phyloP scores from a whole-genome alignment of 305 asterid species.

The Fraxinus angustifolia region DNA sequence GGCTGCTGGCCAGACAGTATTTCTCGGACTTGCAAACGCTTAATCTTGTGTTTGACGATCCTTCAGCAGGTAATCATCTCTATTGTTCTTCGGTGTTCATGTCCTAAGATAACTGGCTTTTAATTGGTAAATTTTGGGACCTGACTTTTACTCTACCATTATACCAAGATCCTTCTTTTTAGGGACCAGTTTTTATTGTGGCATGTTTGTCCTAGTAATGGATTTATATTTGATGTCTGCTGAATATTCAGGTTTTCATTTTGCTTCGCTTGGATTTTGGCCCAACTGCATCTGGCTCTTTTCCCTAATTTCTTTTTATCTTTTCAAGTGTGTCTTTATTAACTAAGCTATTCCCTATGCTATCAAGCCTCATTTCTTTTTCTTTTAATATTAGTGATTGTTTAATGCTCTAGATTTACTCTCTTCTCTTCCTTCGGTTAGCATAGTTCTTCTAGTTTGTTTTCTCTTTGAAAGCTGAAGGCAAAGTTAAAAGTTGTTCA shows the following conservation, averaged over 20 bases:
- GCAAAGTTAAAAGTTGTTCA: background rate
- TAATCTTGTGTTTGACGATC: conserved; percentile 65
- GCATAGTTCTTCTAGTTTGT: background rate
- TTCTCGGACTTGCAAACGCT: conserved; percentile 74
- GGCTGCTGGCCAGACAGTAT: conserved; percentile 84
- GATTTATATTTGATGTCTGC: background rate
- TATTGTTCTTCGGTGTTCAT: conserved; percentile 9
- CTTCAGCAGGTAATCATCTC: conserved; percentile 56
- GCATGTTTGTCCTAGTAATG: background rate
- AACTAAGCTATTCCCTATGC: background rate
- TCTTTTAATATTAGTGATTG: conserved; percentile 1
- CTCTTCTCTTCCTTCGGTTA: background rate
- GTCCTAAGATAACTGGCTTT: conserved; percentile 16
- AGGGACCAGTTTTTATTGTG: background rate
- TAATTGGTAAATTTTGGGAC: conserved; percentile 15
- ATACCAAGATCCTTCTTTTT: background rate
- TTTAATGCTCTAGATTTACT: background rate
- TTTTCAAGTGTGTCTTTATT: background rate
- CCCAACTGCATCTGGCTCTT: background rate
- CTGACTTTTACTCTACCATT: conserved; percentile 14
- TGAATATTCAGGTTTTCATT: background rate
- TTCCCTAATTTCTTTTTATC: background rate
- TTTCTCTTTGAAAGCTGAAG: background rate
- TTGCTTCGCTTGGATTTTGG: background rate
- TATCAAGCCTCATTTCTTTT: background rate